Evolutionary conservation across 352 stramenopile genomes (phyloP), one percentile per base, ranked within the genome.

Genomic region (Globisporangium irregulare): DNA sequence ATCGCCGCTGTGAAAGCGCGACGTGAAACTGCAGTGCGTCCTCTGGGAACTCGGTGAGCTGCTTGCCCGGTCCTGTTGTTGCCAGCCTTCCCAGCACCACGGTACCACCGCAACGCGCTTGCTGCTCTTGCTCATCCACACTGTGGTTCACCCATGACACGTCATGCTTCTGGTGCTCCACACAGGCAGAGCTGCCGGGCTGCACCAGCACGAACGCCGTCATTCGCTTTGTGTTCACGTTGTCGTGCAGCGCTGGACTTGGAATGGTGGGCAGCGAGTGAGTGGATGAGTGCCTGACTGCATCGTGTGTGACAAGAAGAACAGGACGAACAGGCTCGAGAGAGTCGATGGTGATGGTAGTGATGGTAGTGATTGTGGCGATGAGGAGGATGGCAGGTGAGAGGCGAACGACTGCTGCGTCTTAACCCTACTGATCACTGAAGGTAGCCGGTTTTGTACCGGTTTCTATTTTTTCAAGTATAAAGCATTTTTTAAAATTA

Each of bases 1-100:
- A 48, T 76, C 81, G 24, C 75, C 77, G 24, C 71, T 65, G 48
- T 84, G 73, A 56, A 84, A 84, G 18, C 59, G 70, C 25, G 77
- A 84, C 3, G 68, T 72, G 61, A 84, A 24, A 20, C 62, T 32
- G 25, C 34, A 84, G 54, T 8, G 68, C 70, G 29, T 82, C 64
- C 58, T 64, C 55, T 1, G 72, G 41, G 38, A 87, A 89, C 38
- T 62, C 66, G 18, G 69, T 64, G 10, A 53, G 15, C 4, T 62
- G 71, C 67, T 87, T 87, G 29, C 75, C 74, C 4, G 72, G 68
- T 1, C 75, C 79, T 3, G 57, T 71, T 24, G 69, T 77, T 15
- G 62, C 51, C 36, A 81, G 24, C 1, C 67, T 69, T 27, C 46
- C 66, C 0, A 75, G 61, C 34, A 24, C 48, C 9, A 38, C 9